Base-by-base conservation (phyloP, 306 rosid species). In the Geum urbanum region DNA sequence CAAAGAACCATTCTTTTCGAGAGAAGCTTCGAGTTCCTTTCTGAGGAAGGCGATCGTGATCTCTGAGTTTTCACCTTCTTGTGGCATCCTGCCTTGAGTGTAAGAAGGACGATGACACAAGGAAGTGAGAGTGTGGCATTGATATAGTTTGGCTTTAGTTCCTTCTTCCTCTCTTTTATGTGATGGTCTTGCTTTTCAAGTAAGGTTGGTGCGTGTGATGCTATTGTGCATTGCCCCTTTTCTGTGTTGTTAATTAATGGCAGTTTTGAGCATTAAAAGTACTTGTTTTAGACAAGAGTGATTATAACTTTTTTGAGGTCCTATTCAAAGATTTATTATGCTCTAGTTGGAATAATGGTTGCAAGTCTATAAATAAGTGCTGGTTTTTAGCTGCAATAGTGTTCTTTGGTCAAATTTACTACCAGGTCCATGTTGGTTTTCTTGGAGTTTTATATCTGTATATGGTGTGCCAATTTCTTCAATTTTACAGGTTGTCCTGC, bases 311-410 rank as follows among this genome's bases (percentile, higher is more conserved):
- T 55, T 55, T 55, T 20, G 37, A 22, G 60, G 65, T 64, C 72
- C 41, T 67, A 71, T 49, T 41, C 55, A 22, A 68, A 50, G 70
- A 44, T 37, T 76, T 76, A 86, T 82, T 72, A 75, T 84, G 22
- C 13, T 8, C 9, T n/a, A 22, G 63, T 73, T 83, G 86, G 88
- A 87, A 84, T 39, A 73, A 73, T 45, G 63, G 74, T 78, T 77
- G 75, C 66, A 77, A 76, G 58, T 85, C 73, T 84, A 72, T 76
- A 72, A 72, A 32, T 32, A 72, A 72, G 74, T 70, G 66, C 78
- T 41, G 59, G 74, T 40, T 88, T 86, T 81, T 56, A 86, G 96
- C 96, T 89, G 62, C 81, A 79, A 62, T 85, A 57, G 74, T 79
- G 78, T 81, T 67, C 80, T 57, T 75, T 74, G 71, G 79, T 73